Conservation (phyloP, 1,139 yeast genomes). For the Arxiozyma slooffiae region DNA sequence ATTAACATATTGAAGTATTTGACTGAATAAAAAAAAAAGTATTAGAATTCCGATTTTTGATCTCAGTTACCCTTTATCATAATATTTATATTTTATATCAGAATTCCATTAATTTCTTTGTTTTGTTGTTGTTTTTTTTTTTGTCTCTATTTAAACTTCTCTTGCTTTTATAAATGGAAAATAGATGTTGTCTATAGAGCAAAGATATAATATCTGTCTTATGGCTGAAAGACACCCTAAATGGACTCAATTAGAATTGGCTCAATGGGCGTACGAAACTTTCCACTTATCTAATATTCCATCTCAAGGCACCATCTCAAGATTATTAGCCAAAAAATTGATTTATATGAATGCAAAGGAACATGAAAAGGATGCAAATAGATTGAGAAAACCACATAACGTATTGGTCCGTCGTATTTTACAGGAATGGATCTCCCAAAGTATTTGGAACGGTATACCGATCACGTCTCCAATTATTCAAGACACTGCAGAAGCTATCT, state of each 20-base stretch:
- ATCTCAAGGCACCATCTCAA: slow-evolving; percentile 58
- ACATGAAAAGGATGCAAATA: slow-evolving; percentile 40
- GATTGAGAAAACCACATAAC: slow-evolving; percentile 49
- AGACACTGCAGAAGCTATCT: slow-evolving; percentile 54
- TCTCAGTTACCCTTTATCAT: background rate
- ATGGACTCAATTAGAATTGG: slow-evolving; percentile 61
- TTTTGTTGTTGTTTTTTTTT: too few species aligned
- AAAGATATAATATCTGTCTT: slow-evolving; percentile 56
- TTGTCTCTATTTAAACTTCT: too few species aligned
- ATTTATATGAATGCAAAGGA: slow-evolving; percentile 51
- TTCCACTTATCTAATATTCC: slow-evolving; percentile 47
- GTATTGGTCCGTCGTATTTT: slow-evolving; percentile 48
- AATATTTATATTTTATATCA: too few species aligned
- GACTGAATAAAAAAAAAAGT: background rate
- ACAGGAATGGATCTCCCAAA: slow-evolving; percentile 61
- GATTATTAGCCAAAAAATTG: slow-evolving; percentile 49
- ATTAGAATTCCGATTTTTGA: background rate
- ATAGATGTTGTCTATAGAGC: slow-evolving; percentile 38
- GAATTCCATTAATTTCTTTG: background rate
- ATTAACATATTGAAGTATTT: too few species aligned
- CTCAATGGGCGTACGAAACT: slow-evolving; percentile 51
- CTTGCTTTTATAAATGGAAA: background rate
- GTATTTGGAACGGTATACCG: slow-evolving; percentile 58
- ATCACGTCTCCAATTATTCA: slow-evolving; percentile 55
- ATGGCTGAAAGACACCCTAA: slow-evolving; percentile 57